These are phyloP conservation scores for Infundibulicybe gibba DNA, from an alignment of 768 basidiomycete species.

Conservation along the genomic window DNA sequence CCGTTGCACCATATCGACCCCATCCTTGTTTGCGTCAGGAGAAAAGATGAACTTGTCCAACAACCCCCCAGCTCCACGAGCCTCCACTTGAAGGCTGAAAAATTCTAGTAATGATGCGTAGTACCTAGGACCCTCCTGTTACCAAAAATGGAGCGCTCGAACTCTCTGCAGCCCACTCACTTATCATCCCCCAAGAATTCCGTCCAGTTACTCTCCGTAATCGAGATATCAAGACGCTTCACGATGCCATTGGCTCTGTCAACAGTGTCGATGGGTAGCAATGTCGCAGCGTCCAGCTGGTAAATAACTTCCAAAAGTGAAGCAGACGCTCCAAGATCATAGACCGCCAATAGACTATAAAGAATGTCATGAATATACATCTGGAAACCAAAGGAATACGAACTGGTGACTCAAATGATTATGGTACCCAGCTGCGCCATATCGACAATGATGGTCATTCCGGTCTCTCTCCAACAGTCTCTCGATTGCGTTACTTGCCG, in stretches of 20 bases:
- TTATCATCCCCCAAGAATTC: background rate
- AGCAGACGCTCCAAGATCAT: background rate
- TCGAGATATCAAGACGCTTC: slow-evolving; percentile 26
- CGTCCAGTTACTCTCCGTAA: slow-evolving; percentile 44
- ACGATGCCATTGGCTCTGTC: slow-evolving; percentile 30
- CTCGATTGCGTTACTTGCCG: slow-evolving; percentile 16
- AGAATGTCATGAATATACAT: background rate
- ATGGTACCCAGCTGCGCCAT: slow-evolving; percentile 39
- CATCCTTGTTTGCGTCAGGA: slow-evolving; percentile 26
- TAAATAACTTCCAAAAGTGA: slow-evolving; percentile 50
- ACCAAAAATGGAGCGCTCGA: slow-evolving; percentile 20
- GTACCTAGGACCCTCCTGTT: no score
- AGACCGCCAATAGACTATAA: no score
- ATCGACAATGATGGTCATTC: slow-evolving; percentile 49
- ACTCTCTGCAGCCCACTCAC: background rate
- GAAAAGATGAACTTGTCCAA: slow-evolving; percentile 49
- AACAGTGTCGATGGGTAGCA: slow-evolving; percentile 48
- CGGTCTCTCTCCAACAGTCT: slow-evolving; percentile 45
- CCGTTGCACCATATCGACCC: slow-evolving; percentile 29
- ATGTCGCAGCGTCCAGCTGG: slow-evolving; percentile 41
- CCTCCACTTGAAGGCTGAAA: slow-evolving; percentile 35
- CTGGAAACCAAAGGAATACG: slow-evolving; percentile 12
- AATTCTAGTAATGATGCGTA: slow-evolving; percentile 34
- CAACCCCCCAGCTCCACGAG: slow-evolving; percentile 30
- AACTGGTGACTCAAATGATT: slow-evolving; percentile 63